phyloP scores from a whole-genome alignment of 1,284 basidiomycete species.

The Sporisorium iseilematis-ciliati region DNA sequence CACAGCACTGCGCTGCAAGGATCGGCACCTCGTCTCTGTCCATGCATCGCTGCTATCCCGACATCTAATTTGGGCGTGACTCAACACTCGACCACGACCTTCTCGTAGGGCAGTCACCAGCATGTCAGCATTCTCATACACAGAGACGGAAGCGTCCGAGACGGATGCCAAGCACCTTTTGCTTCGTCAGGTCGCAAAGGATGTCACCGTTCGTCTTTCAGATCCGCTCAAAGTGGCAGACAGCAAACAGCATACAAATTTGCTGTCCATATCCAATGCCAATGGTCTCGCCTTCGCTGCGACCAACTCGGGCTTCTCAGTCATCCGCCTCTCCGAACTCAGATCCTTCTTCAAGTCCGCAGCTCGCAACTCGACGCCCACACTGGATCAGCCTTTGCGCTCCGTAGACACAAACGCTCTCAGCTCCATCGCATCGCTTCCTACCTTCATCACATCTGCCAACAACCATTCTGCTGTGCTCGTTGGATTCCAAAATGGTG shows the following conservation, averaged over 20 bases:
- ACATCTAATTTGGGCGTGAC: background rate
- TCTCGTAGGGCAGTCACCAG: background rate
- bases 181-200: conserved; percentile 61
- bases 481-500: conserved; percentile 53
- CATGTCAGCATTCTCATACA: conserved; percentile 20
- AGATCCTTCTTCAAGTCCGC: conserved; percentile 46
- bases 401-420: conserved; percentile 33
- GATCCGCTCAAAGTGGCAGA: conserved; percentile 51
- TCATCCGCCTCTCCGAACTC: conserved; percentile 63
- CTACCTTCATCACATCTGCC: conserved; percentile 49
- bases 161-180: conserved; percentile 72
- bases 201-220: conserved; percentile 64
- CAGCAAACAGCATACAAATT: conserved; percentile 52
- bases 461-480: conserved; percentile 40
- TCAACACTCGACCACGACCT: background rate
- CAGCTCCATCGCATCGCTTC: conserved; percentile 31
- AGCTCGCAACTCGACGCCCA: conserved; percentile 42
- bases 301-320: conserved; percentile 67
- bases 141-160: conserved; percentile 31
- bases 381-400: conserved; percentile 24
- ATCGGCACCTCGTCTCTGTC: background rate
- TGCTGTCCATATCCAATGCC: conserved; percentile 70
- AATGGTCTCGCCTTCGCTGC: conserved; percentile 70
- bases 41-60: conserved; percentile 15
- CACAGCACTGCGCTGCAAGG: conserved; percentile 4